A percentile compares a stretch with the other conserved stretches of the same genome.
phyloP scores from a whole-genome alignment of 495 filamentous ascomycete species.

The Hypoxylon perforatum region DNA sequence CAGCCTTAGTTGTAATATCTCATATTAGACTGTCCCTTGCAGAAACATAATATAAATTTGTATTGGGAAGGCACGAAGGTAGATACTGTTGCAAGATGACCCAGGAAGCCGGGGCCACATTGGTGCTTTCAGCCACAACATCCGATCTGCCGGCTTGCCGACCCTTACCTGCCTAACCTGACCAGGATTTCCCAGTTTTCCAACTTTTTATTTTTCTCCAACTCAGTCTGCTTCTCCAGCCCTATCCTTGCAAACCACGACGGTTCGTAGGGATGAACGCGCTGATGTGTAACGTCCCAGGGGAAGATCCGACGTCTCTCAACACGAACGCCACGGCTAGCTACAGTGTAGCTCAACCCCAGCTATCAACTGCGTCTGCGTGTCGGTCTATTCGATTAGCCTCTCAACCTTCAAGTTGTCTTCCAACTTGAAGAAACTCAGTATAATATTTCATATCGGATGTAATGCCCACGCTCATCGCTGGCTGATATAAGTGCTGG shows the following conservation, averaged over 20 bases:
- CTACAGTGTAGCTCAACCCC: not conserved
- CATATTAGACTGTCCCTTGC: too few species aligned
- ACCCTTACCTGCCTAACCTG: too few species aligned
- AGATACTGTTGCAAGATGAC: too few species aligned
- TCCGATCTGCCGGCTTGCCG: too few species aligned
- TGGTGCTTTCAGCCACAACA: not conserved
- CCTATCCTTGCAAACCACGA: not conserved
- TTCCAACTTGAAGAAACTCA: too few species aligned
- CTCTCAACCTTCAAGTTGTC: not conserved
- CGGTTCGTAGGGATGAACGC: not conserved
- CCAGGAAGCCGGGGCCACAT: not conserved
- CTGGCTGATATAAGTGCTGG: not conserved
- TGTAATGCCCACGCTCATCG: not conserved
- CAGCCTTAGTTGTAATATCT: too few species aligned
- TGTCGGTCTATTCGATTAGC: not conserved
- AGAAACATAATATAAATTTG: too few species aligned
- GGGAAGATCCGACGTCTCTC: not conserved
- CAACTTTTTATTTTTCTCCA: conserved; percentile 15
- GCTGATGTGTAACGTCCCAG: not conserved
- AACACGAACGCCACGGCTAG: not conserved
- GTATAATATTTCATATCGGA: not conserved
- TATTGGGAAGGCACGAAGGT: too few species aligned
- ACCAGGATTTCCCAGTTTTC: conserved; percentile 27
- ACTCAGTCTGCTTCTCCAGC: not conserved
- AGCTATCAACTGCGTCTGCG: conserved; percentile 2